Conservation (phyloP, 164 flowering plant species). For the Protea cynaroides region DNA sequence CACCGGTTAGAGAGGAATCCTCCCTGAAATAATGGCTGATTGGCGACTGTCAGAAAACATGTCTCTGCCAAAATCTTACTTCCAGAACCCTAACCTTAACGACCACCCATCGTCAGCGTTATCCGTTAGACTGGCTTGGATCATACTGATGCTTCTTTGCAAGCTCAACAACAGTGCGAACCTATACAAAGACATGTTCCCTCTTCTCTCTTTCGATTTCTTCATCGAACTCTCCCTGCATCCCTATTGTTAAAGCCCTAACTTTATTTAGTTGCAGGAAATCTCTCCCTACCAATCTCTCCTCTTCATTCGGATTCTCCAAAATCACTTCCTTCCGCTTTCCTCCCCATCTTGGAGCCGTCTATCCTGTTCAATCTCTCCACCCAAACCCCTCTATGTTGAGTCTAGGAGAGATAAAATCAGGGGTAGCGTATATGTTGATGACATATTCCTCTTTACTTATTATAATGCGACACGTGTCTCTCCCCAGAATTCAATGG, state of each 20-base stretch:
- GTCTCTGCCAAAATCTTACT: slow-evolving; percentile 29
- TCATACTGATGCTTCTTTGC: slow-evolving; percentile 54
- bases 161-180: slow-evolving; percentile 56
- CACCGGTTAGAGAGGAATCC: slow-evolving; percentile 39
- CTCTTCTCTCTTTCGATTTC: slow-evolving; percentile 32
- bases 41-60: slow-evolving; percentile 28
- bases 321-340: slow-evolving; percentile 66
- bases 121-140: slow-evolving; percentile 41
- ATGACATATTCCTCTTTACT: too few species aligned
- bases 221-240: slow-evolving; percentile 34
- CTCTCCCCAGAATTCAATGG: slow-evolving; percentile 34
- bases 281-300: slow-evolving; percentile 83
- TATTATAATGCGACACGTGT: slow-evolving; percentile 39
- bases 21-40: slow-evolving; percentile 44
- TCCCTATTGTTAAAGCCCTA: slow-evolving; percentile 28
- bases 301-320: slow-evolving; percentile 34
- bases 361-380: too few species aligned
- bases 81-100: slow-evolving; percentile 14
- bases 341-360: too few species aligned
- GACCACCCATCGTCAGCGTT: slow-evolving; percentile 21
- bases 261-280: slow-evolving; percentile 59
- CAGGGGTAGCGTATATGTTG: too few species aligned
- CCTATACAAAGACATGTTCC: slow-evolving; percentile 51
- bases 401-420: too few species aligned
- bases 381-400: too few species aligned